Evolutionary conservation across 2,329 filamentous ascomycete species (phyloP).

Genomic region (Onygena corvina): DNA sequence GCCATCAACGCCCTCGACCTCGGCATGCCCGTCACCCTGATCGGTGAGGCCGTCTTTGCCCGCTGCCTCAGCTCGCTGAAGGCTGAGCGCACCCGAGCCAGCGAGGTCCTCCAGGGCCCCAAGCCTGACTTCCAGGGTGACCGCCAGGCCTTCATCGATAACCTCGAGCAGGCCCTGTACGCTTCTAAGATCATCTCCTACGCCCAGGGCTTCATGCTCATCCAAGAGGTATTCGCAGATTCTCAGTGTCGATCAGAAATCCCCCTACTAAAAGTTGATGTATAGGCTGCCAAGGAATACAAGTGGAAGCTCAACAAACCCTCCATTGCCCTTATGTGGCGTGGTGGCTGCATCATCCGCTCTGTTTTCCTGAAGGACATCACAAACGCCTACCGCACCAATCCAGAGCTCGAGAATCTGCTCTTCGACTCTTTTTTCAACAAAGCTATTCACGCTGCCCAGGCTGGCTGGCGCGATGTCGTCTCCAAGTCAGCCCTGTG

Average conservation of each 20-base stretch:
- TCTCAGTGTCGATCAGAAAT: neutral
- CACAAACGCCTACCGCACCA: conserved; percentile 86
- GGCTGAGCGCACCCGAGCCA: conserved; percentile 75
- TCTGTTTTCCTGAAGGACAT: conserved; percentile 99
- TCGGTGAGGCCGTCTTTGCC: conserved; percentile 90
- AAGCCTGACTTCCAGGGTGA: conserved; percentile 72
- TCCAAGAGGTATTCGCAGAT: conserved; percentile 67
- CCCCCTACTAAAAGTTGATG: conserved; percentile 2
- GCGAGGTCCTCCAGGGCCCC: conserved; percentile 66
- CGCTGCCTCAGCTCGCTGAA: conserved; percentile 92
- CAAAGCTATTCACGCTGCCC: conserved; percentile 93
- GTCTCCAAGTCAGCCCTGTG: conserved; percentile 84
- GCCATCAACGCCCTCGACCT: conserved; percentile 98
- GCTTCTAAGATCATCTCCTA: conserved; percentile 99
- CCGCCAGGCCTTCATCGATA: conserved; percentile 85
- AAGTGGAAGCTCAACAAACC: conserved; percentile 99
- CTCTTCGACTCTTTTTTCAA: conserved; percentile 99
- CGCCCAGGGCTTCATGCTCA: conserved; percentile 99
- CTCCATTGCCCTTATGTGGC: conserved; percentile 99
- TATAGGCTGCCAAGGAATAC: conserved; percentile 85
- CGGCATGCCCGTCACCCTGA: conserved; percentile 95
- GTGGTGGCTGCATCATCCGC: conserved; percentile 98
- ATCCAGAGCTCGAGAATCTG: conserved; percentile 93
- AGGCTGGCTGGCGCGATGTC: conserved; percentile 82
- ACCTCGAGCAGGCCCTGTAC: conserved; percentile 97